A percentile compares a stretch with the other conserved stretches of the same genome.
Evolutionary conservation across 2,329 filamentous ascomycete genomes (phyloP).

Genomic region (Ophidiomyces ophidiicola): DNA sequence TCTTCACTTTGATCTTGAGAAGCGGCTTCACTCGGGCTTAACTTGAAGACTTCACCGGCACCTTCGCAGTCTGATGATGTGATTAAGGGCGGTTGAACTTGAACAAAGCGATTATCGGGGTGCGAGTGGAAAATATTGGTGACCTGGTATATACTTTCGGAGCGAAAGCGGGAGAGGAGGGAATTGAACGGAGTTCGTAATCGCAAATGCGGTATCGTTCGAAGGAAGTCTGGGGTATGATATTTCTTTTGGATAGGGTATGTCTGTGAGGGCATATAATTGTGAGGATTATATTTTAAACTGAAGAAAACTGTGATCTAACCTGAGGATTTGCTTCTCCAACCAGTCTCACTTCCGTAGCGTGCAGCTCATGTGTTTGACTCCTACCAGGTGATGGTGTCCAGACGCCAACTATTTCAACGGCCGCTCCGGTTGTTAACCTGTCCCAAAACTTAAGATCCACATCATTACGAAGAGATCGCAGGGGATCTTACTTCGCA

Average conservation of each 20-base stretch:
- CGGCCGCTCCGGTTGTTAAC: conserved; percentile 67
- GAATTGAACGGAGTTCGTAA: conserved; percentile 70
- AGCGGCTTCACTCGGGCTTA: conserved; percentile 39
- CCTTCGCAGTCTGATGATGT: conserved; percentile 97
- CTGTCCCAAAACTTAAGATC: conserved; percentile 38
- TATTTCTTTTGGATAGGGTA: conserved; percentile 96
- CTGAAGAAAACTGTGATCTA: conserved; percentile 27
- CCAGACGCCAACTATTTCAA: conserved; percentile 69
- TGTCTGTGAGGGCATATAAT: conserved; percentile 48
- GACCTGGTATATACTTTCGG: conserved; percentile 60
- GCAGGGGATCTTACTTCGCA: conserved; percentile 63
- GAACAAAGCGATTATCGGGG: conserved; percentile 45
- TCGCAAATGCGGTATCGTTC: conserved; percentile 77
- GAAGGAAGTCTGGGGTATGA: conserved; percentile 76
- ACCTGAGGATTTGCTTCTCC: conserved; percentile 71
- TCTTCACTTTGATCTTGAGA: conserved; percentile 32
- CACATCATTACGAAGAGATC: neutral
- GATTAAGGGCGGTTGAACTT: conserved; percentile 86
- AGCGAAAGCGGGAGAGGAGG: conserved; percentile 68
- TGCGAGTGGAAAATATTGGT: conserved; percentile 59
- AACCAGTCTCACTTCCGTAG: conserved; percentile 54
- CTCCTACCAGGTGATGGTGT: conserved; percentile 53
- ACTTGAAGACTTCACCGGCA: conserved; percentile 80
- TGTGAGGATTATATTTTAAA: neutral
- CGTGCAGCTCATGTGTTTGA: conserved; percentile 71